These are phyloP conservation scores for Mrakia blollopis DNA, from an alignment of 768 basidiomycete species.

Conservation along the genomic window DNA sequence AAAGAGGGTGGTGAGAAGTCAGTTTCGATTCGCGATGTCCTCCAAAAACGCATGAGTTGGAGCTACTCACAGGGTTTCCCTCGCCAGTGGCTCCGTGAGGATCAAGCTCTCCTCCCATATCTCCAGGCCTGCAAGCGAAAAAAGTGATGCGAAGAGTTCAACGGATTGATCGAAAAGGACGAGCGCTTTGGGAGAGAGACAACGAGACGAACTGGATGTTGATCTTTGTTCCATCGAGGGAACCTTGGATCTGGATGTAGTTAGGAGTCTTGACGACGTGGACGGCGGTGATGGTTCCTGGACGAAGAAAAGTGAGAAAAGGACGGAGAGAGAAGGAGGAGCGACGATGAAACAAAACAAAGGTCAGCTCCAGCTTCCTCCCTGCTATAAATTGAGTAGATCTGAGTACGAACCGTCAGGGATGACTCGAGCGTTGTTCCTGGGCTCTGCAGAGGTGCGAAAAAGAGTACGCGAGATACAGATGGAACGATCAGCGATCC, in stretches of 20 bases:
- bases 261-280: conserved; percentile 49
- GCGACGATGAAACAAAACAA: neutral
- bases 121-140: conserved; percentile 36
- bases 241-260: conserved; percentile 51
- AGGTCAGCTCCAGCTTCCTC: neutral
- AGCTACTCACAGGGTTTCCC: conserved; percentile 38
- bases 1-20: too few relatives aligned
- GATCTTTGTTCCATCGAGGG: conserved; percentile 45
- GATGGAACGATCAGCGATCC: neutral
- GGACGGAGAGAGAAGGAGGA: neutral
- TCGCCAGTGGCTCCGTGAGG: conserved; percentile 45
- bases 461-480: neutral
- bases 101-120: conserved; percentile 49
- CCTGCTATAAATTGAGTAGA: neutral
- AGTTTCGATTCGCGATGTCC: too few relatives aligned
- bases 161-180: too few relatives aligned
- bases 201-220: too few relatives aligned
- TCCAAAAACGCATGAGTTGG: neutral
- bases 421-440: conserved; percentile 49
- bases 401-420: conserved; percentile 43
- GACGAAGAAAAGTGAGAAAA: neutral
- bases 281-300: conserved; percentile 26
- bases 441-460: conserved; percentile 40
- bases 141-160: neutral
- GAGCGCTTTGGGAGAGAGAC: too few relatives aligned